These are phyloP conservation scores for Tulasnella sp. DNA, from an alignment of 768 basidiomycete species.

Conservation along the genomic window DNA sequence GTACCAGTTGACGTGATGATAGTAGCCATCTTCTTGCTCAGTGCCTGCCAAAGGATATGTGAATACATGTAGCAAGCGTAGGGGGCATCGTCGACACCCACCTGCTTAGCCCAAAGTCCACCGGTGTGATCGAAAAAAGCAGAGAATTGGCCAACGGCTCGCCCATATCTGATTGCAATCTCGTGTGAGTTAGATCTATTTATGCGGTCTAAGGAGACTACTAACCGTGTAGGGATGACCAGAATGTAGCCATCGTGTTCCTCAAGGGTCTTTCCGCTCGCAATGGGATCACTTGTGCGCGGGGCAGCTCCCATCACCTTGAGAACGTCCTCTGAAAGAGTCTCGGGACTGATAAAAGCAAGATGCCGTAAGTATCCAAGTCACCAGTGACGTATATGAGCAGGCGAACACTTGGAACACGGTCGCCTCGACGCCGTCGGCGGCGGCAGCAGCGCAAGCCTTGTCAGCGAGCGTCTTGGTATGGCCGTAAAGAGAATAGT, in stretches of 20 bases:
- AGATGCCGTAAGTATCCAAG: background rate
- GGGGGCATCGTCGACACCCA: background rate
- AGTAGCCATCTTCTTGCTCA: slow-evolving; percentile 29
- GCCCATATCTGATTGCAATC: slow-evolving; percentile 31
- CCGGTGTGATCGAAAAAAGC: slow-evolving; percentile 32
- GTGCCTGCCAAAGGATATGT: slow-evolving; percentile 21
- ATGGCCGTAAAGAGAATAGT: slow-evolving; percentile 29
- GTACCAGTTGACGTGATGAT: slow-evolving; percentile 29
- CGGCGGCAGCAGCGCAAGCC: slow-evolving; percentile 27
- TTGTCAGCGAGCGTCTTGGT: slow-evolving; percentile 26
- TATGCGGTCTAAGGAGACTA: background rate
- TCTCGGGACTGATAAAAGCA: slow-evolving; percentile 23
- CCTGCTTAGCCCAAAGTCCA: slow-evolving; percentile 22
- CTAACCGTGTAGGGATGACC: slow-evolving; percentile 16
- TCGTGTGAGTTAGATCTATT: background rate
- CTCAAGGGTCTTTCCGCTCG: slow-evolving; percentile 28
- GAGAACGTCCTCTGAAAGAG: slow-evolving; percentile 29
- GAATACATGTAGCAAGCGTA: background rate
- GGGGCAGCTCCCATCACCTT: slow-evolving; percentile 28
- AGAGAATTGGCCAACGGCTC: slow-evolving; percentile 29
- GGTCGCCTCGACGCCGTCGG: slow-evolving; percentile 28
- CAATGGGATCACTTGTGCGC: slow-evolving; percentile 27
- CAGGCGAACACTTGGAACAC: slow-evolving; percentile 24
- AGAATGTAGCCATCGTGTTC: slow-evolving; percentile 28
- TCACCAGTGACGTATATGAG: background rate